Conservation (phyloP, 2,329 filamentous ascomycete genomes). For the Davidsoniella virescens region DNA sequence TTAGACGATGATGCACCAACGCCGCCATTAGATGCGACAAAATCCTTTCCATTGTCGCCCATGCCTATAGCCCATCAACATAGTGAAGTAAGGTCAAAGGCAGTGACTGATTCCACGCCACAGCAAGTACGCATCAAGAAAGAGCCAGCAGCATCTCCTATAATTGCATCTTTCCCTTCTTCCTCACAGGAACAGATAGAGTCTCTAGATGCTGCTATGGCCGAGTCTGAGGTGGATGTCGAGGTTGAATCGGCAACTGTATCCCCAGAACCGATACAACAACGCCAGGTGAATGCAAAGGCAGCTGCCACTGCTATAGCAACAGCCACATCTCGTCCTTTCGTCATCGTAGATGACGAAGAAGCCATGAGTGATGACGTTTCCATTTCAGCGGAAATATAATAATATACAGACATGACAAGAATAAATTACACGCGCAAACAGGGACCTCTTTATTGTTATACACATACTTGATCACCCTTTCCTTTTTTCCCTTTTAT, state of each 20-base stretch:
- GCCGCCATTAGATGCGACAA: conserved; percentile 4
- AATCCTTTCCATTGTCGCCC: conserved; percentile 5
- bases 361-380: conserved; percentile 7
- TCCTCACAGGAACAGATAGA: neutral
- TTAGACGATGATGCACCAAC: conserved; percentile 10
- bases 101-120: neutral
- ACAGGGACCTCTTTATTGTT: no score
- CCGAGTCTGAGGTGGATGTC: conserved; percentile 5
- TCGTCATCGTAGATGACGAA: conserved; percentile 5
- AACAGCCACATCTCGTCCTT: neutral
- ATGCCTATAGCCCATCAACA: neutral
- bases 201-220: neutral
- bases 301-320: neutral
- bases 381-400: conserved; percentile 1
- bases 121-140: neutral
- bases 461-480: no score
- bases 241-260: conserved; percentile 5
- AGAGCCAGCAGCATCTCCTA: no score
- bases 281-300: neutral
- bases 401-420: neutral
- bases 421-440: no score
- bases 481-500: no score
- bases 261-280: neutral
- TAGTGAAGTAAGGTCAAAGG: no score
- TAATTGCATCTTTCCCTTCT: neutral